Percentiles rank a stretch among this genome's conserved stretches.
Conservation (phyloP, 176 grass and related monocot genomes). For the Zea mays region Zm-B73-REFERENCE-NAM-5.0 NC_050104.1:148950501-148951000, state of each 20-base stretch:
- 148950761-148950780: too few species aligned
- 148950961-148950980: slow-evolving; percentile 30
- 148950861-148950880: slow-evolving; percentile 20
- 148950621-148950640: not conserved
- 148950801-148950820: slow-evolving; percentile 42
- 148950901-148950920: not conserved
- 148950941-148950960: slow-evolving; percentile 1
- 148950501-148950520: not conserved
- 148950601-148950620: not conserved
- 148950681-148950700: too few species aligned
- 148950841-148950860: slow-evolving; percentile 42
- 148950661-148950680: slow-evolving; percentile 14
- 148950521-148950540: not conserved
- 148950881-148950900: slow-evolving; percentile 9
- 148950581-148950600: not conserved
- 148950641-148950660: slow-evolving; percentile 14
- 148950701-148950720: not conserved
- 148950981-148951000: slow-evolving; percentile 5
- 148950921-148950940: slow-evolving; percentile 25
- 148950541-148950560: not conserved
- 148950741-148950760: too few species aligned
- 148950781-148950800: slow-evolving; percentile 30
- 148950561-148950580: not conserved
- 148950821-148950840: slow-evolving; percentile 32
- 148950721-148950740: too few species aligned